These are phyloP conservation scores for Penicillium steckii DNA, from an alignment of 495 filamentous ascomycete species.

Conservation along the genomic window DNA sequence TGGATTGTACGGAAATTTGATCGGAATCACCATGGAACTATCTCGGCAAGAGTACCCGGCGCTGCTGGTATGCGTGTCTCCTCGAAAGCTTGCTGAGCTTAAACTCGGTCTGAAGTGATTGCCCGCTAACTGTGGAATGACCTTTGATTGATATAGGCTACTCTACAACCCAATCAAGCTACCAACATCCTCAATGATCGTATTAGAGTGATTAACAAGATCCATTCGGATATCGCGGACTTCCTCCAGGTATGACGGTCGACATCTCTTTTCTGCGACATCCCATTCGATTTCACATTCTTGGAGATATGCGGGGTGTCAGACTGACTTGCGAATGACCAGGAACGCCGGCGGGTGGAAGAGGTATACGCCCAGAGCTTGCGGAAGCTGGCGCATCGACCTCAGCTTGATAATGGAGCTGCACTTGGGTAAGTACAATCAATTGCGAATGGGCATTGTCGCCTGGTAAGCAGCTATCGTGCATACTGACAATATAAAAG, in stretches of 20 bases:
- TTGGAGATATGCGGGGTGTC: conserved; percentile 4
- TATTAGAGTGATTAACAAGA: conserved; percentile 77
- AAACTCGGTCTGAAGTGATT: background rate
- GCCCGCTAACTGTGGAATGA: conserved; percentile 11
- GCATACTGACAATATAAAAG: conserved; percentile 45
- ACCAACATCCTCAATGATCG: conserved; percentile 83
- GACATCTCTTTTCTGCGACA: background rate
- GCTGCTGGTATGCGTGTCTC: conserved; percentile 73
- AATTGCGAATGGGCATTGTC: background rate
- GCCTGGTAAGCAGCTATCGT: background rate
- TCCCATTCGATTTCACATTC: conserved; percentile 10
- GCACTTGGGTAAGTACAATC: conserved; percentile 73
- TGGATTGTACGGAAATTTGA: conserved; percentile 32
- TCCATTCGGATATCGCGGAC: conserved; percentile 92
- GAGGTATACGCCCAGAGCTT: conserved; percentile 85
- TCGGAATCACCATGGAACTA: conserved; percentile 63
- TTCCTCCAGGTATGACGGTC: conserved; percentile 80
- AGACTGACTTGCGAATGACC: conserved; percentile 11
- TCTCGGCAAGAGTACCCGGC: conserved; percentile 92
- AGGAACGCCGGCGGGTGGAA: conserved; percentile 94
- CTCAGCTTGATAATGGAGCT: conserved; percentile 67
- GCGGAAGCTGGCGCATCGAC: conserved; percentile 70
- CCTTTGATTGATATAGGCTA: conserved; percentile 54
- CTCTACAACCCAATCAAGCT: conserved; percentile 81
- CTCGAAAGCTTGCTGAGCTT: background rate